Base-by-base conservation (phyloP, 371 early-diverging fungal species). In the Gilbertella persicaria region DNA sequence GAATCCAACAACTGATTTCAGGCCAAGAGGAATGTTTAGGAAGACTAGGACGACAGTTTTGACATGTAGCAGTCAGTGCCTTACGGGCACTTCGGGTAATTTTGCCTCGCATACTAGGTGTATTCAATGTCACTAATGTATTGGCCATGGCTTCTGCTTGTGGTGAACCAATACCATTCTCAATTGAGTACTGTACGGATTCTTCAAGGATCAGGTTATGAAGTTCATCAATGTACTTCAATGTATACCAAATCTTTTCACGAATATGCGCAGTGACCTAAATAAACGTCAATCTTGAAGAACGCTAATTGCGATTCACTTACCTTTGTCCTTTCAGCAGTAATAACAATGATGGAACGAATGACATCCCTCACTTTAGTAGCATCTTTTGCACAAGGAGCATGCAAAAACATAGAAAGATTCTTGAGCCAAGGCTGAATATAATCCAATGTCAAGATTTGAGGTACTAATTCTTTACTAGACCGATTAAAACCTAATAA, bases 371-470 rank as follows among this genome's bases (percentile, higher is more conserved):
- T 78, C 9, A 88, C 73, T 58, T 86, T 89, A 8, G 73, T 60
- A 10, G 51, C 24, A 7, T 58, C 58, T 36, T 53, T 45, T 24
- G 42, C 45, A 13, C 40, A 21, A 4, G 53, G 47, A 1, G 28
- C 45, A 39, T 71, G 64, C 17, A 64, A 70, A 47, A 82, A 87
- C 41, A 75, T 67, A 13, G 79, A 83, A 33, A 95, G 66, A 45
- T 93, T 93, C 5, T 75, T 66, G 37, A 94, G 53, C 96, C 95
- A 96, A 1, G 95, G 96, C 16, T 86, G 80, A 71, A 93, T 84
- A 56, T 93, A 95, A 60, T 93, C 90, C 50, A 96, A 71, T 29
- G 90, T 88, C 37, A 87, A 76, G 21, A 88, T 82, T 55, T 90
- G 90, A 56, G 78, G 67, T 16, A 46, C 5, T 19, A 45, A 14